Evolutionary conservation across 139 green algal genomes (phyloP).

Genomic region (Raphidocelis subcapitata): DNA sequence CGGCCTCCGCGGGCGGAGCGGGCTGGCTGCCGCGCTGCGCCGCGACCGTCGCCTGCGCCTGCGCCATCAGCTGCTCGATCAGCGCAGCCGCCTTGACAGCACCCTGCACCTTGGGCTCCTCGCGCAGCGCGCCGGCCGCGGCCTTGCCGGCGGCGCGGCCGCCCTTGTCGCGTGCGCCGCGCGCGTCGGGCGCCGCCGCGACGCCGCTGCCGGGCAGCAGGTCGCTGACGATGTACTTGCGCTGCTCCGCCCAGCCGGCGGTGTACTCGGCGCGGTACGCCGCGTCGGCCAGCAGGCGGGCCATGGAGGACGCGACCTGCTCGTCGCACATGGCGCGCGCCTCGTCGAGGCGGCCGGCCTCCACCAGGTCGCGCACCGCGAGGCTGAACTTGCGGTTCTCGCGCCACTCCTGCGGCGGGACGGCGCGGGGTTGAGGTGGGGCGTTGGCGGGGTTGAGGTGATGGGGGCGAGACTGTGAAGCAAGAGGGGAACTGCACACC

Average conservation of each 20-base stretch:
- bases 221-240: constrained; percentile 47
- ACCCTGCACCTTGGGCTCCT: constrained; percentile 29
- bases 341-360: constrained; percentile 40
- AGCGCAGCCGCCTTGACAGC: constrained; percentile 46
- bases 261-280: constrained; percentile 44
- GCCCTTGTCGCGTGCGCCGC: constrained; percentile 17
- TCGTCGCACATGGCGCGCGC: constrained; percentile 26
- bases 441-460: not conserved
- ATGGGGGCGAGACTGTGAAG: constrained; percentile 19
- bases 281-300: constrained; percentile 31
- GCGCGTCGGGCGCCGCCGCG: constrained; percentile 1
- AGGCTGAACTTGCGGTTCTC: constrained; percentile 60
- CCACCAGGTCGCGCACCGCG: constrained; percentile 51
- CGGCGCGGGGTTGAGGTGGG: not conserved
- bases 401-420: constrained; percentile 41
- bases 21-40: constrained; percentile 15
- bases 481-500: no score
- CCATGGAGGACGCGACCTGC: constrained; percentile 33
- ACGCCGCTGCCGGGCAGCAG: constrained; percentile 41
- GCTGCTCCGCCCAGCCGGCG: constrained; percentile 46
- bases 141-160: not conserved
- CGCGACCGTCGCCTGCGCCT: constrained; percentile 21
- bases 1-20: constrained; percentile 13
- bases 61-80: constrained; percentile 42
- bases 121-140: not conserved